Base-by-base conservation (phyloP, 768 basidiomycete genomes). In the Termitomyces sp. region DNA sequence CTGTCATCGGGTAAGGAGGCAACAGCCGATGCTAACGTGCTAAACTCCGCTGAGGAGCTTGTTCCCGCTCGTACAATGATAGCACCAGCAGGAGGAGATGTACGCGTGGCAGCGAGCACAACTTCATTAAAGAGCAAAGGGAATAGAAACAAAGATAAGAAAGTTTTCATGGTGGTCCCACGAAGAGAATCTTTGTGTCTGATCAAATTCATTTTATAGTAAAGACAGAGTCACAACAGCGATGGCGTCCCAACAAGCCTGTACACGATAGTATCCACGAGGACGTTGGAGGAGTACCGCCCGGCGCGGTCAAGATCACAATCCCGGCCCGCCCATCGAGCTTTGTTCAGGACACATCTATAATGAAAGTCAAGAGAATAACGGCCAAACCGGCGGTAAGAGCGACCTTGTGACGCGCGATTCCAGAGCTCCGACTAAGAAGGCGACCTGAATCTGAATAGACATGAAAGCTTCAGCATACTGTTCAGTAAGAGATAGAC, bases 11-110 rank as follows among this genome's bases (percentile, higher is more conserved):
- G 78, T 10, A 82, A 70, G 4, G 78, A 70, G 38, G 69, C 70
- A 14, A 82, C 69, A 10, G 81, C 81, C 12, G 76, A 72, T 9
- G 70, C 66, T 17, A 82, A 59, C 12, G 75, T 79, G 7, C 69
- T 66, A 60, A 75, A 82, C 65, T 79, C 77, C 3, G 76, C 77
- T 2, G 78, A 62, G 1, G 70, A 74, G 2, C 73, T 75, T 5
- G 76, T 79, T 49, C 75, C 75, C 43, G 74, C 70, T 12, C 77
- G 74, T 7, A 82, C 80, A 2, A 80, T 69, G 34, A 78, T 67
- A 14, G 81, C 72, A 14, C 79, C 80, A 40, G 73, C 61, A 1
- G 81, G 80, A 10, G 81, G 80, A 2, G 74, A 70, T 15, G 79
- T 81, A 7, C 77, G 73, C 1, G 74, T 71, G 5, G 72, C 72